Conservation (phyloP, 257 asterid genomes). For the Solanum paucissectum region DNA sequence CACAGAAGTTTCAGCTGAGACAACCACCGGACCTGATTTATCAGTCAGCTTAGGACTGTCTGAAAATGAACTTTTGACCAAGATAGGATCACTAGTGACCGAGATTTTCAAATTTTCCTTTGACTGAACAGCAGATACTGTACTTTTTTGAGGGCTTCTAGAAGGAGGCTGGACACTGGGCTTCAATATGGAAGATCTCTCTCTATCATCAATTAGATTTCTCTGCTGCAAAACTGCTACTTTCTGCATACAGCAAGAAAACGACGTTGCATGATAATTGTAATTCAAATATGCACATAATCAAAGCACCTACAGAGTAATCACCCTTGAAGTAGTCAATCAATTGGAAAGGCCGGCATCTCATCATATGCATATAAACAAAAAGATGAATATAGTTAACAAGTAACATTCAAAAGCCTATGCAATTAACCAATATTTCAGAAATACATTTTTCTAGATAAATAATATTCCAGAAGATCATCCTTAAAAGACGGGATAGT, state of each 20-base stretch:
- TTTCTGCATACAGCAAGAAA: slow-evolving; percentile 31
- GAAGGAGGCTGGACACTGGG: slow-evolving; percentile 26
- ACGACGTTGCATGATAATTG: background rate
- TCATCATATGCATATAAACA: background rate
- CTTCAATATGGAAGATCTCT: slow-evolving; percentile 15
- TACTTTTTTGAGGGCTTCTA: slow-evolving; percentile 37
- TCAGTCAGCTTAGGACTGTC: slow-evolving; percentile 33
- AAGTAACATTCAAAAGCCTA: background rate
- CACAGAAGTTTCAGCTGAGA: slow-evolving; percentile 20
- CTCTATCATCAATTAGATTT: slow-evolving; percentile 13
- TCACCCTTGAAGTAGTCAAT: background rate
- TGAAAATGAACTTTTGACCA: slow-evolving; percentile 28
- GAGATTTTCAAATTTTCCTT: slow-evolving; percentile 18
- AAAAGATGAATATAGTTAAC: background rate
- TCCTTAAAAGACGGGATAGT: background rate
- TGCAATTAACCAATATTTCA: background rate
- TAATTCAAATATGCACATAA: background rate
- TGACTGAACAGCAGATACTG: slow-evolving; percentile 12
- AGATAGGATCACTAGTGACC: slow-evolving; percentile 14
- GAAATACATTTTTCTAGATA: background rate
- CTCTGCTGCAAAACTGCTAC: slow-evolving; percentile 29
- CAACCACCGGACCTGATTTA: slow-evolving; percentile 14
- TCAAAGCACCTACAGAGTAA: background rate
- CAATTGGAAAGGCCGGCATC: background rate
- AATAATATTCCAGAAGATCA: background rate